Conservation (phyloP, 208 protist species). For the Strigomonas galati region DNA sequence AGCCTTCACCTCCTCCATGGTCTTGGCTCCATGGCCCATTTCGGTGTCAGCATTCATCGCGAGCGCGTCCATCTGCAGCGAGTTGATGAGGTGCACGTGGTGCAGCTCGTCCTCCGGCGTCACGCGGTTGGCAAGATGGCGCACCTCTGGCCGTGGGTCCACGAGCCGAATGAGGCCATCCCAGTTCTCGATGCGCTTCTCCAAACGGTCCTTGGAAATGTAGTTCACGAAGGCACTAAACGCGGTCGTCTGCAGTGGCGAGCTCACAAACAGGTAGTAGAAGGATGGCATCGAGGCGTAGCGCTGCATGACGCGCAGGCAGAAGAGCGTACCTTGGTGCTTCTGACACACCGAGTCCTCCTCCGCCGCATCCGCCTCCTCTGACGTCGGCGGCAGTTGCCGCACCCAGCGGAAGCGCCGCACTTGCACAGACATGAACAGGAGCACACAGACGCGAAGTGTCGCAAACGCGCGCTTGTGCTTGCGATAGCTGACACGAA, state of each 20-base stretch:
- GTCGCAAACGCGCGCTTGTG: constrained; percentile 45
- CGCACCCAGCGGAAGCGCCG: constrained; percentile 34
- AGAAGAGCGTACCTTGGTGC: constrained; percentile 48
- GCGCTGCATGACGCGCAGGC: constrained; percentile 38
- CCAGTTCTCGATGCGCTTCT: constrained; percentile 25
- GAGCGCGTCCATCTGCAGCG: neutral
- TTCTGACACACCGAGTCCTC: constrained; percentile 6
- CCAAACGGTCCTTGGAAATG: constrained; percentile 34
- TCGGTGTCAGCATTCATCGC: neutral
- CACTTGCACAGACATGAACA: constrained; percentile 42
- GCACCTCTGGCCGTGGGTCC: constrained; percentile 15
- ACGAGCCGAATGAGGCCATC: constrained; percentile 22
- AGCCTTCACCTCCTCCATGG: neutral
- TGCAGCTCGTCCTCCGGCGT: neutral
- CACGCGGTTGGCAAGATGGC: neutral
- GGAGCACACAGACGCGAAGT: constrained; percentile 49
- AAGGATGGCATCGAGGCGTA: constrained; percentile 36
- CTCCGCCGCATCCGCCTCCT: constrained; percentile 1
- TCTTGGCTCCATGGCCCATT: neutral
- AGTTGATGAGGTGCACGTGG: constrained; percentile 4
- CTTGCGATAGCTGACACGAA: constrained; percentile 22
- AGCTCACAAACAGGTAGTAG: constrained; percentile 57
- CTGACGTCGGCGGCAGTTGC: neutral
- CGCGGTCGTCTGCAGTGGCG: constrained; percentile 57
- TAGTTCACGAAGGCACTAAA: constrained; percentile 39